These are phyloP conservation scores for Rhizophora apiculata DNA, from an alignment of 345 rosid species.

Conservation along the genomic window DNA sequence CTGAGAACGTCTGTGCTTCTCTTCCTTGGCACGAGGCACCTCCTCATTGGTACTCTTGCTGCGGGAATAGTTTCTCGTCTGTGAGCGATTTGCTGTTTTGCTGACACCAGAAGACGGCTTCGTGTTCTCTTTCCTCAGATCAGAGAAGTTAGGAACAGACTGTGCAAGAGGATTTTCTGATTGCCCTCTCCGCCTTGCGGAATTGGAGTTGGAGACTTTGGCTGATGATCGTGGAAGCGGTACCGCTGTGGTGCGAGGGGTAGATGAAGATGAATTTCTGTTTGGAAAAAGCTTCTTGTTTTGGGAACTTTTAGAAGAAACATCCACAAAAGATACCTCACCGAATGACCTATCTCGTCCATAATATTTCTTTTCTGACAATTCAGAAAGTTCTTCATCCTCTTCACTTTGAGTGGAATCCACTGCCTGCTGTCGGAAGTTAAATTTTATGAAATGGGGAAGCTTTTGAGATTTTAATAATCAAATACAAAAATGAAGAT, in stretches of 20 bases:
- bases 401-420: constrained; percentile 67
- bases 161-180: constrained; percentile 73
- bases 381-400: constrained; percentile 56
- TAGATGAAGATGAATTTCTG: constrained; percentile 51
- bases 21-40: constrained; percentile 54
- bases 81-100: constrained; percentile 55
- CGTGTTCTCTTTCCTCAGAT: constrained; percentile 85
- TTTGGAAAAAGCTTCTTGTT: constrained; percentile 38
- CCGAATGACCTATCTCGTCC: constrained; percentile 42
- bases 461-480: constrained; percentile 4
- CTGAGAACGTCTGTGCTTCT: constrained; percentile 49
- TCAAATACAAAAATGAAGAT: constrained; percentile 8
- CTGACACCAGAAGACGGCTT: constrained; percentile 57
- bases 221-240: constrained; percentile 54
- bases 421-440: constrained; percentile 56
- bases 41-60: constrained; percentile 69
- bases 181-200: constrained; percentile 64
- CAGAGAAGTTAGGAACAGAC: constrained; percentile 83
- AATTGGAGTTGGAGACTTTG: constrained; percentile 48
- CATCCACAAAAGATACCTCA: constrained; percentile 43
- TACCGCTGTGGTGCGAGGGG: constrained; percentile 53
- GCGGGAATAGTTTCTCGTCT: constrained; percentile 53
- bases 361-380: constrained; percentile 31
- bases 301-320: constrained; percentile 54
- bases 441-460: constrained; percentile 35